Percentiles rank a stretch among this genome's conserved stretches.
Evolutionary conservation across 371 early-diverging fungal species (phyloP).

Genomic region (Mucor piriformis): DNA sequence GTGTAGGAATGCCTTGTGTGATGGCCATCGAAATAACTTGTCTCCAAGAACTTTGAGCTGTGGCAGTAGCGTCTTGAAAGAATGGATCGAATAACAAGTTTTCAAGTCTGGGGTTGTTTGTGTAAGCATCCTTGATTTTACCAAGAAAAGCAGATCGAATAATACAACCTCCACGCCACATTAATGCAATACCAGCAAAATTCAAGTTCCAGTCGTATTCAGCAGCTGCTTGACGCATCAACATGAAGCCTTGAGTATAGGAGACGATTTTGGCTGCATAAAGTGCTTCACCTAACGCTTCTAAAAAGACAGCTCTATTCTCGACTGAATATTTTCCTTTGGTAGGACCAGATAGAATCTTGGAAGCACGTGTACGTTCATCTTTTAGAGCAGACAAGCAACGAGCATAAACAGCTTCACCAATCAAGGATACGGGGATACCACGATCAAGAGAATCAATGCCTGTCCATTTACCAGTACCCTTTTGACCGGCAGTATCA

Average conservation of each 20-base stretch:
- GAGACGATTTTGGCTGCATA: slow-evolving; percentile 97
- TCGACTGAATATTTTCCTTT: slow-evolving; percentile 60
- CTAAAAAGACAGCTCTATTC: slow-evolving; percentile 82
- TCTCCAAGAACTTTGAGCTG: slow-evolving; percentile 86
- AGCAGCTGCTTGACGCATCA: slow-evolving; percentile 93
- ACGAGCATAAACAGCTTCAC: slow-evolving; percentile 97
- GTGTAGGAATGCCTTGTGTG: slow-evolving; percentile 88
- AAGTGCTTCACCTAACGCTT: slow-evolving; percentile 89
- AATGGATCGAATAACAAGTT: slow-evolving; percentile 91
- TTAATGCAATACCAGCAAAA: slow-evolving; percentile 92
- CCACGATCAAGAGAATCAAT: slow-evolving; percentile 91
- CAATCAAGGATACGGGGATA: slow-evolving; percentile 93
- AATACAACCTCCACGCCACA: slow-evolving; percentile 99
- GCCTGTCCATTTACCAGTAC: slow-evolving; percentile 99
- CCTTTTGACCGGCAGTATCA: slow-evolving; percentile 98
- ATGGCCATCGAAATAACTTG: slow-evolving; percentile 83
- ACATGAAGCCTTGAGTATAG: slow-evolving; percentile 99
- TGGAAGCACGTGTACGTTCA: slow-evolving; percentile 87
- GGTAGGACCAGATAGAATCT: slow-evolving; percentile 78
- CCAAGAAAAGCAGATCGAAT: slow-evolving; percentile 93
- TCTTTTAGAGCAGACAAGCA: slow-evolving; percentile 93
- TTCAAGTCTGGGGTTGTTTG: slow-evolving; percentile 78
- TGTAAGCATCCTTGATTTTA: slow-evolving; percentile 93
- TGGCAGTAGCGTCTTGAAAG: slow-evolving; percentile 86
- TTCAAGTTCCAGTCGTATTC: slow-evolving; percentile 93